Base-by-base conservation (phyloP, 2,329 filamentous ascomycete species). In the Fusarium torulosum region DNA sequence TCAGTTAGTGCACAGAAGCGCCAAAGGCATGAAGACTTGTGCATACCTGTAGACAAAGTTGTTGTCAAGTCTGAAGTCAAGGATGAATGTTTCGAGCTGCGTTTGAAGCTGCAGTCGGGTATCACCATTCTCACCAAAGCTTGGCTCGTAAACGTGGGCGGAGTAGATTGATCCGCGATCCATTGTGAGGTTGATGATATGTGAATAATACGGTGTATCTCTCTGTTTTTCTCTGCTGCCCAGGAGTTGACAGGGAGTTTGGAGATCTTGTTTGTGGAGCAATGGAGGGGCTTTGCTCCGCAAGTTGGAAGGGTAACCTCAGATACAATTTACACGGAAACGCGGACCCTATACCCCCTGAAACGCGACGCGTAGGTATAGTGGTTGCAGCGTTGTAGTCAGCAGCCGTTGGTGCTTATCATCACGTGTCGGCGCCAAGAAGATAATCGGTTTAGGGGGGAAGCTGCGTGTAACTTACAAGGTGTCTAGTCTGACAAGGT, bases 1-100 rank as follows among this genome's bases (percentile, higher is more conserved):
- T 75, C 21, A 74, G 67, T 49, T 21, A 74, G 67, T 47, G 14
- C 51, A 25, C 20, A 37, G 8, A 15, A 41, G 8, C 10, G 7
- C 11, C 8, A 19, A 21, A 11, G 19, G n/a, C 20, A 19, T 20
- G n/a, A 14, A 25, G n/a, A 21, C 11, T 33, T 29, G 56, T 45
- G 63, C 81, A 68, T 79, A 95, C 94, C 94, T 89, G 86, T 98
- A 99, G 75, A 97, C 90, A 80, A 97, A 98, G 75, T 90, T 88
- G 79, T 97, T 97, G 80, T 97, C 95, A 41, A 98, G 88, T 75
- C 95, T 90, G 77, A 97, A 99, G 72, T 95, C 92, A 59, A 98
- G 88, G 69, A 99, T 90, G 78, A 99, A 99, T 63, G 93, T 90
- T 75, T 96, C 90, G 63, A 99, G 87, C 76, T 93, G 90, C 60